Conservation (phyloP, 805 yeast genomes). For the Saccharomycopsis fibuligera region DNA sequence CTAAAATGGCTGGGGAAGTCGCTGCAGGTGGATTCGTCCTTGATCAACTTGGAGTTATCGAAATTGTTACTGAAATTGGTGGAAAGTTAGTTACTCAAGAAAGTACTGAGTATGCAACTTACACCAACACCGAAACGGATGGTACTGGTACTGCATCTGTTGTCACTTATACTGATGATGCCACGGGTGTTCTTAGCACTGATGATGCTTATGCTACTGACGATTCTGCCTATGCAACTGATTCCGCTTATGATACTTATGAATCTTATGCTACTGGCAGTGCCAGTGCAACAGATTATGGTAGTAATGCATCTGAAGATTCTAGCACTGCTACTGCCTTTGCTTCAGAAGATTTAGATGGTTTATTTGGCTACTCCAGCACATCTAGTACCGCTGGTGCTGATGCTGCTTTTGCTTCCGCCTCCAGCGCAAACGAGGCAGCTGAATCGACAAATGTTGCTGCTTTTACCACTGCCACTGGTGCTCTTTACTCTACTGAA, state of each 20-base stretch:
- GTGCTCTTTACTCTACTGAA: neutral
- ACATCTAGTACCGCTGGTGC: neutral
- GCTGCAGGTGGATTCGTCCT: too few relatives aligned
- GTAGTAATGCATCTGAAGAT: conserved; percentile 18
- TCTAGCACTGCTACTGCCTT: conserved; percentile 21
- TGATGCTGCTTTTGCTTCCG: neutral
- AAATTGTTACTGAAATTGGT: too few relatives aligned
- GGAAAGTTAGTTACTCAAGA: too few relatives aligned
- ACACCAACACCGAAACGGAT: neutral
- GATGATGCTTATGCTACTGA: neutral
- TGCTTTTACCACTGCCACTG: conserved; percentile 1
- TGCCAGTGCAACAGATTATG: conserved; percentile 20
- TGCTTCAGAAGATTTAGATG: conserved; percentile 20
- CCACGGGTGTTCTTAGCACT: too few relatives aligned
- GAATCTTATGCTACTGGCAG: conserved; percentile 17
- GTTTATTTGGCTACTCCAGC: neutral
- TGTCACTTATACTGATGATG: too few relatives aligned
- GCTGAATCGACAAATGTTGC: neutral
- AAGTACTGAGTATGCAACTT: neutral
- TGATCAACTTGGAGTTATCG: too few relatives aligned
- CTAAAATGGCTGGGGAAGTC: neutral
- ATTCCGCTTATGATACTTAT: conserved; percentile 17
- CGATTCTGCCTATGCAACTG: conserved; percentile 11
- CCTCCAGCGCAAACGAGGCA: neutral
- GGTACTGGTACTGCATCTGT: neutral